These are phyloP conservation scores for Cicer arietinum DNA, from an alignment of 306 rosid genomes.

Conservation along the genomic window DNA sequence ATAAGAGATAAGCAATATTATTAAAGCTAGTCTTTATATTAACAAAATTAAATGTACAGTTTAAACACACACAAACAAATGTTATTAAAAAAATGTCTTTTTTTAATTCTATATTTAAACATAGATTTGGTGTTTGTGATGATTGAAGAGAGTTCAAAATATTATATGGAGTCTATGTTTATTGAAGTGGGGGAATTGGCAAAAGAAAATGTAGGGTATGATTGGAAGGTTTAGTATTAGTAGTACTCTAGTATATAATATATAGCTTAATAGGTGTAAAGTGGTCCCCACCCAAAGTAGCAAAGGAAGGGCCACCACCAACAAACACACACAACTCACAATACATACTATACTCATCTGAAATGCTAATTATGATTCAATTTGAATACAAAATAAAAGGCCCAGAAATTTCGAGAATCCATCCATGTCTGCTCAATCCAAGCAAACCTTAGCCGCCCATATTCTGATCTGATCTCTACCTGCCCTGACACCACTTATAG, in stretches of 20 bases:
- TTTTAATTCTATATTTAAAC: no score
- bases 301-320: neutral
- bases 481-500: conserved; percentile 34
- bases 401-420: neutral
- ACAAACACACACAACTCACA: neutral
- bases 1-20: no score
- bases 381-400: neutral
- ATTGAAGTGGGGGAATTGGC: neutral
- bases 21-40: no score
- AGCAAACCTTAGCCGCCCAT: conserved; percentile 50
- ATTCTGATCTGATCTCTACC: conserved; percentile 12
- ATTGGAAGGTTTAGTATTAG: no score
- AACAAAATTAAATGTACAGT: no score
- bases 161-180: neutral
- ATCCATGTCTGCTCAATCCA: conserved; percentile 9
- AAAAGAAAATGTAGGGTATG: neutral
- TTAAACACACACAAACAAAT: no score
- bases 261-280: neutral
- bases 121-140: no score
- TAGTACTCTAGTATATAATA: no score
- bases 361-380: neutral
- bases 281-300: neutral
- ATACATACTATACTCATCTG: no score
- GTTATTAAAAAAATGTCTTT: no score
- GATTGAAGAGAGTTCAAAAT: no score